Percentiles rank a stretch among this genome's conserved stretches.
Evolutionary conservation across 2,329 filamentous ascomycete species (phyloP).

Genomic region (Calonectria multiphialidica): DNA sequence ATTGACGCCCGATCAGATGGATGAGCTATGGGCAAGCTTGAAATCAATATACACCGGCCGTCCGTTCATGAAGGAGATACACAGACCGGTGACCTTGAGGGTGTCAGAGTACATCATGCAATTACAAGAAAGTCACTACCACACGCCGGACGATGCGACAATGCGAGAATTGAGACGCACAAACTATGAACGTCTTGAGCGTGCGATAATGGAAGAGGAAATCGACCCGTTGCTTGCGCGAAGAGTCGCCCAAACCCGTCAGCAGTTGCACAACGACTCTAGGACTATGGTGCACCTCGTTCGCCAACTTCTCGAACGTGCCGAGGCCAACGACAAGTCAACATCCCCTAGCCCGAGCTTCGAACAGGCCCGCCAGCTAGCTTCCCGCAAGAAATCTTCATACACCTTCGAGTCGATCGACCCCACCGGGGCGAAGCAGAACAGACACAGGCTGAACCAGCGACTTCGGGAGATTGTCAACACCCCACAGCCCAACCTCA

Average conservation of each 20-base stretch:
- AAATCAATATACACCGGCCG: slow-evolving; percentile 47
- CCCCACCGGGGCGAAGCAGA: slow-evolving; percentile 37
- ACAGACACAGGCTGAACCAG: slow-evolving; percentile 44
- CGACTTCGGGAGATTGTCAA: slow-evolving; percentile 46
- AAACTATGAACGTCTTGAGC: slow-evolving; percentile 48
- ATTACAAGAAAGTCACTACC: slow-evolving; percentile 46
- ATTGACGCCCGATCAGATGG: slow-evolving; percentile 46
- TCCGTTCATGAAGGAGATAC: slow-evolving; percentile 52
- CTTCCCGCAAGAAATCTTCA: slow-evolving; percentile 18
- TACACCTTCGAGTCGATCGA: slow-evolving; percentile 48
- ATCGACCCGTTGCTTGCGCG: slow-evolving; percentile 27
- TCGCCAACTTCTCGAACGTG: slow-evolving; percentile 46
- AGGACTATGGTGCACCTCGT: slow-evolving; percentile 44
- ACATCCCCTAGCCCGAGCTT: slow-evolving; percentile 42
- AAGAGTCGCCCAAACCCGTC: slow-evolving; percentile 39
- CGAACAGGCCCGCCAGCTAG: slow-evolving; percentile 44
- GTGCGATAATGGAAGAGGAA: slow-evolving; percentile 46
- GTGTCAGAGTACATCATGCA: slow-evolving; percentile 43
- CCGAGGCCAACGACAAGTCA: slow-evolving; percentile 38
- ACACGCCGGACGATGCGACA: slow-evolving; percentile 35
- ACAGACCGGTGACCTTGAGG: slow-evolving; percentile 44
- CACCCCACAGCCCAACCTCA: slow-evolving; percentile 39
- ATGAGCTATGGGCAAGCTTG: slow-evolving; percentile 46
- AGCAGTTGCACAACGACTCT: slow-evolving; percentile 45
- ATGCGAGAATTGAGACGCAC: slow-evolving; percentile 38